Evolutionary conservation across 352 stramenopile species (phyloP).

Genomic region (Blastocystis sp.): DNA sequence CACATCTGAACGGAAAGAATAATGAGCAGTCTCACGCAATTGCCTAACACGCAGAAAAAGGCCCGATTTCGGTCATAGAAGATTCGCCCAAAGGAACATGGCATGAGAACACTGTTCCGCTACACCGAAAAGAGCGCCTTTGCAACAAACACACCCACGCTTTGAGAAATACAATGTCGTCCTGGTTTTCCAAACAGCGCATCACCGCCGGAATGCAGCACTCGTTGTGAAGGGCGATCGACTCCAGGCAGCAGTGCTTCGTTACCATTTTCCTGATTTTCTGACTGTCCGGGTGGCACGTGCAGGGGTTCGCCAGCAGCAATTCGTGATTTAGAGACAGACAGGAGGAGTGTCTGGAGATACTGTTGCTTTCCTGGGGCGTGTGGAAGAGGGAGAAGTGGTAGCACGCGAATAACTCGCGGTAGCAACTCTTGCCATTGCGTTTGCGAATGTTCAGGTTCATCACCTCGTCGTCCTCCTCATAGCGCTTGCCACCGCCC

Average conservation of each 20-base stretch:
- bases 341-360: slow-evolving; percentile 39
- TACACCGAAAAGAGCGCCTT: background rate
- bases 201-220: slow-evolving; percentile 59
- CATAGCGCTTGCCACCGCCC: background rate
- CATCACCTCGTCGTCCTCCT: slow-evolving; percentile 26
- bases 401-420: slow-evolving; percentile 26
- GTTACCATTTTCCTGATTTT: slow-evolving; percentile 22
- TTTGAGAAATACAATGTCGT: slow-evolving; percentile 55
- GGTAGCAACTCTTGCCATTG: background rate
- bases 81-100: too few species aligned
- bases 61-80: too few species aligned
- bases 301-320: slow-evolving; percentile 16
- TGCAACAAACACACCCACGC: slow-evolving; percentile 39
- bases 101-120: too few species aligned
- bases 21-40: too few species aligned
- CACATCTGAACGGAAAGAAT: background rate
- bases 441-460: background rate
- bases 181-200: slow-evolving; percentile 7
- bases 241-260: slow-evolving; percentile 37
- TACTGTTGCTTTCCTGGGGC: background rate
- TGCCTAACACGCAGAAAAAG: too few species aligned
- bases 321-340: slow-evolving; percentile 31
- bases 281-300: background rate
- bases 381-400: slow-evolving; percentile 40
- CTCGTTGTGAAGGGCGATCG: slow-evolving; percentile 41